Evolutionary conservation across 441 rosid species (phyloP).

Genomic region (Gossypium davidsonii): DNA sequence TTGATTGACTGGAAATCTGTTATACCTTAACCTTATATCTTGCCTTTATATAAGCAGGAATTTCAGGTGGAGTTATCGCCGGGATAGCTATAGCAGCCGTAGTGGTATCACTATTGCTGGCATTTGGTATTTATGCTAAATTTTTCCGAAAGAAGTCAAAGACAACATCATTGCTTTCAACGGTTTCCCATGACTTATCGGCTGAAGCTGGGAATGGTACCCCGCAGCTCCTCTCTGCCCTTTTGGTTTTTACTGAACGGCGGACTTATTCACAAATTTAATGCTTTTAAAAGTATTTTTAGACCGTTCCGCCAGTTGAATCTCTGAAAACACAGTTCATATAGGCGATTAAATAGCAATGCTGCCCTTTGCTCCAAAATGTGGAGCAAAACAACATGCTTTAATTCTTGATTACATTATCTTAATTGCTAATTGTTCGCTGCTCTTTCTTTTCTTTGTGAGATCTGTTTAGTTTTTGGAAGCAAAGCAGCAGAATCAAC

Average conservation of each 20-base stretch:
- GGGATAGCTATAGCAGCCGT: conserved; percentile 44
- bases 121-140: conserved; percentile 26
- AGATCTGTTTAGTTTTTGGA: conserved; percentile 26
- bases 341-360: neutral
- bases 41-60: conserved; percentile 38
- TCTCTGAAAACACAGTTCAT: neutral
- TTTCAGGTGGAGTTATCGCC: conserved; percentile 43
- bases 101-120: conserved; percentile 26
- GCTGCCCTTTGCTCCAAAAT: neutral
- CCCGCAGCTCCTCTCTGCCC: neutral
- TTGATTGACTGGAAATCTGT: conserved; percentile 15
- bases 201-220: conserved; percentile 33
- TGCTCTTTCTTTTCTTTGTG: conserved; percentile 1
- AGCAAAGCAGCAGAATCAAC: conserved; percentile 34
- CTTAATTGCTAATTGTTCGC: neutral
- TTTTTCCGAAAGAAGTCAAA: conserved; percentile 38
- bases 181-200: conserved; percentile 28
- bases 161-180: conserved; percentile 19
- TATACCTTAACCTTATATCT: conserved; percentile 19
- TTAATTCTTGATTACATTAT: neutral
- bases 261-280: neutral
- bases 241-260: conserved; percentile 1
- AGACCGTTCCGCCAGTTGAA: neutral
- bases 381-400: neutral
- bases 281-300: neutral